Evolutionary conservation across 1,284 basidiomycete genomes (phyloP).

Genomic region (Hymenochaete sp.): DNA sequence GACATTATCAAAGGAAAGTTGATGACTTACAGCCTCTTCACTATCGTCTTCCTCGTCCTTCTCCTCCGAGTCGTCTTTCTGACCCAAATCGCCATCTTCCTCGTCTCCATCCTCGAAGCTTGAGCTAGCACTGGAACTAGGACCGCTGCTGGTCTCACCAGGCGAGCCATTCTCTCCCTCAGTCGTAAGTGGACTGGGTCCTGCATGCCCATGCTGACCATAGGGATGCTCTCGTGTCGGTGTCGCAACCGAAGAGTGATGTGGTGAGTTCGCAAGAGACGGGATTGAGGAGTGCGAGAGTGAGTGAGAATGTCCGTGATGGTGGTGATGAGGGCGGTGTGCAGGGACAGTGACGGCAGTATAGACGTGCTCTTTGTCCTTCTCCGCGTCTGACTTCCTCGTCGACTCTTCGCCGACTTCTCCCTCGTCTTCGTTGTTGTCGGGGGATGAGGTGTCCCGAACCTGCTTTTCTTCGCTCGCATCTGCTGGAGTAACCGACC

Average conservation of each 20-base stretch:
- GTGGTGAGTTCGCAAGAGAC: neutral
- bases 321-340: slow-evolving; percentile 23
- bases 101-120: slow-evolving; percentile 12
- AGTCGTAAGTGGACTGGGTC: slow-evolving; percentile 1
- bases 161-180: neutral
- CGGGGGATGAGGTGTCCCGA: slow-evolving; percentile 7
- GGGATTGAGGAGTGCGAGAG: neutral
- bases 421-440: neutral
- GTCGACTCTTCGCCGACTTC: slow-evolving; percentile 5
- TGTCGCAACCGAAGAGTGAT: neutral
- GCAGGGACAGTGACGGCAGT: slow-evolving; percentile 31
- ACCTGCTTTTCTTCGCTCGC: slow-evolving; percentile 12
- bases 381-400: neutral
- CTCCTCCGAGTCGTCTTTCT: slow-evolving; percentile 20
- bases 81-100: no score
- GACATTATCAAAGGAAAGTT: neutral
- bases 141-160: neutral
- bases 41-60: slow-evolving; percentile 21
- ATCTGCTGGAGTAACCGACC: slow-evolving; percentile 20
- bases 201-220: neutral
- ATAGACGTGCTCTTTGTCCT: slow-evolving; percentile 18
- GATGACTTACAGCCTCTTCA: slow-evolving; percentile 25
- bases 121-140: slow-evolving; percentile 11
- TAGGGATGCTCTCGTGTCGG: slow-evolving; percentile 4
- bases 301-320: slow-evolving; percentile 12